Conservation (phyloP, 345 rosid species). For the Eucalyptus regnans region DNA sequence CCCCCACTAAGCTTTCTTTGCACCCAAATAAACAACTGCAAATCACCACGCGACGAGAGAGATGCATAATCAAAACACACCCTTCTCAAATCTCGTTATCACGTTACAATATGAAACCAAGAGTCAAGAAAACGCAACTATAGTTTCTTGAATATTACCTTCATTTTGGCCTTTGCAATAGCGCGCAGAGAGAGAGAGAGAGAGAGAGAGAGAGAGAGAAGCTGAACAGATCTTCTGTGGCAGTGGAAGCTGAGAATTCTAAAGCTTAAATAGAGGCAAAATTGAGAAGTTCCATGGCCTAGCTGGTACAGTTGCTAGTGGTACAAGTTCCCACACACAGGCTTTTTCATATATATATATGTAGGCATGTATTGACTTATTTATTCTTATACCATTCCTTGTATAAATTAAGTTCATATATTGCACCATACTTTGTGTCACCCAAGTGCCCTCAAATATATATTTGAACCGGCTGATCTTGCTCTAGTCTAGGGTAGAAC, state of each 20-base stretch:
- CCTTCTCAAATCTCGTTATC: background rate
- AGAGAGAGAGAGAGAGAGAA: background rate
- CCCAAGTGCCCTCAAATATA: background rate
- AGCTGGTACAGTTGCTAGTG: background rate
- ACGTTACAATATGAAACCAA: background rate
- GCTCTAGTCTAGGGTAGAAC: background rate
- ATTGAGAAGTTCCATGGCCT: background rate
- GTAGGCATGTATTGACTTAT: background rate
- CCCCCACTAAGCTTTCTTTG: conserved; percentile 38
- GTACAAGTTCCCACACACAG: conserved; percentile 44
- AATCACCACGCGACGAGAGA: background rate
- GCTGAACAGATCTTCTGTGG: background rate
- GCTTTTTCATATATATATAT: background rate
- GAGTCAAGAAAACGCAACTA: background rate
- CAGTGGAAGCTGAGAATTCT: background rate
- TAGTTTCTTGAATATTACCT: background rate
- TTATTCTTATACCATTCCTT: background rate
- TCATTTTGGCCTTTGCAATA: background rate
- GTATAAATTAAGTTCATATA: background rate
- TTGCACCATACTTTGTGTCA: background rate
- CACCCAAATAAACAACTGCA: conserved; percentile 64
- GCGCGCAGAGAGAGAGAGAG: background rate
- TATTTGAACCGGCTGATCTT: background rate
- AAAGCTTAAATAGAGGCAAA: conserved; percentile 1
- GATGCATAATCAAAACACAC: background rate